phyloP scores from a whole-genome alignment of 257 asterid genomes.

The Solanum clarkiae region DNA sequence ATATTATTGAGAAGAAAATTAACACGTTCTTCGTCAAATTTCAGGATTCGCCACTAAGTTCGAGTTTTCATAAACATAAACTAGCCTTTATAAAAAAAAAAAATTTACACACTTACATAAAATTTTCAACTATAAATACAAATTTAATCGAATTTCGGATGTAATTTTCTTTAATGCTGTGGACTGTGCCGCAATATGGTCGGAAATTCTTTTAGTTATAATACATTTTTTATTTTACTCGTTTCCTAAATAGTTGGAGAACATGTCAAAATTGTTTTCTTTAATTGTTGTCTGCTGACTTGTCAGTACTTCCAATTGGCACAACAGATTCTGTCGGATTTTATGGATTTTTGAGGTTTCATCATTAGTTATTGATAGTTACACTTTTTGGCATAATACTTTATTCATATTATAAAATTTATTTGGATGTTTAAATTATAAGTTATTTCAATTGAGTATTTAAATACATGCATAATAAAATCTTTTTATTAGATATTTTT shows the following conservation, averaged over 20 bases:
- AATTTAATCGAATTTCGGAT: neutral
- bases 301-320: neutral
- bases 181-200: neutral
- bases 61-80: no score
- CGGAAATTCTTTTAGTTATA: neutral
- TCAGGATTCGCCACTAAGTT: no score
- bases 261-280: neutral
- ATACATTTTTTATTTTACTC: neutral
- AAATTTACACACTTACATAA: neutral
- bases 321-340: neutral
- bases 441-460: no score
- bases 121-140: accelerated
- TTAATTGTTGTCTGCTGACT: neutral
- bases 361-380: neutral
- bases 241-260: neutral
- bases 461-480: no score
- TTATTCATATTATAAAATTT: no score
- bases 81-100: no score
- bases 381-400: no score
- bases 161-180: neutral
- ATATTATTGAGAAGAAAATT: no score
- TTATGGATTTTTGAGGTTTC: neutral
- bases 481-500: no score
- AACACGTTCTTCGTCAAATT: no score
- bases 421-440: no score